These are phyloP conservation scores for Physaria fendleri DNA, from an alignment of 345 rosid species.

Conservation along the genomic window DNA sequence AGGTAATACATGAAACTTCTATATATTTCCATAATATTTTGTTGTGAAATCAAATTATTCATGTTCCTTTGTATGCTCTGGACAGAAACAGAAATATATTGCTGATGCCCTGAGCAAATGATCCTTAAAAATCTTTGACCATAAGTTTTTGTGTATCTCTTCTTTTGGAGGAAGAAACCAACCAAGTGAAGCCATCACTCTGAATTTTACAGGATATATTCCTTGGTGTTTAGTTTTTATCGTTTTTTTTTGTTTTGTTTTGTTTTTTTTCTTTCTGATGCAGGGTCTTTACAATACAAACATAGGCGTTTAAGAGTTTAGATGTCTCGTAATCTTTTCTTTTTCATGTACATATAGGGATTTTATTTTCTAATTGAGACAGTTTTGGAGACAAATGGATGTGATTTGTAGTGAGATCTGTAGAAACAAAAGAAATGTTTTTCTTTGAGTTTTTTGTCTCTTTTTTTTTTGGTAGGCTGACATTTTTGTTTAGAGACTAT, in stretches of 20 bases:
- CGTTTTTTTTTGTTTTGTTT: constrained; percentile 6
- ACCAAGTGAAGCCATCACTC: constrained; percentile 22
- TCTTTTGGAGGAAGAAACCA: constrained; percentile 12
- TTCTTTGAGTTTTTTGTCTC: too few species aligned
- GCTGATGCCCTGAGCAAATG: constrained; percentile 12
- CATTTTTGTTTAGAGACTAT: too few species aligned
- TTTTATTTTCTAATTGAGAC: too few species aligned
- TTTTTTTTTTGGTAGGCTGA: too few species aligned
- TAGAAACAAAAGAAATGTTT: too few species aligned
- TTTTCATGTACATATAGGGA: too few species aligned
- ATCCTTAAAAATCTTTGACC: constrained; percentile 15
- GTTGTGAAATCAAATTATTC: constrained; percentile 14
- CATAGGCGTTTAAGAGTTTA: too few species aligned
- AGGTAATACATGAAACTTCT: constrained; percentile 40
- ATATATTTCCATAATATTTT: not conserved
- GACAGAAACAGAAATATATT: constrained; percentile 37
- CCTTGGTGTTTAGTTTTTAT: too few species aligned
- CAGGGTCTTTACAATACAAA: constrained; percentile 18
- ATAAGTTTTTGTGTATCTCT: constrained; percentile 13
- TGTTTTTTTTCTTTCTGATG: not conserved
- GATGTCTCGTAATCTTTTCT: too few species aligned
- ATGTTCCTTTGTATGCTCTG: constrained; percentile 26
- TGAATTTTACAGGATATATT: constrained; percentile 15
- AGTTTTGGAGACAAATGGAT: too few species aligned
- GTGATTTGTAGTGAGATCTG: too few species aligned